Conservation (phyloP, 805 yeast genomes). For the Komagataella pseudopastoris region DNA sequence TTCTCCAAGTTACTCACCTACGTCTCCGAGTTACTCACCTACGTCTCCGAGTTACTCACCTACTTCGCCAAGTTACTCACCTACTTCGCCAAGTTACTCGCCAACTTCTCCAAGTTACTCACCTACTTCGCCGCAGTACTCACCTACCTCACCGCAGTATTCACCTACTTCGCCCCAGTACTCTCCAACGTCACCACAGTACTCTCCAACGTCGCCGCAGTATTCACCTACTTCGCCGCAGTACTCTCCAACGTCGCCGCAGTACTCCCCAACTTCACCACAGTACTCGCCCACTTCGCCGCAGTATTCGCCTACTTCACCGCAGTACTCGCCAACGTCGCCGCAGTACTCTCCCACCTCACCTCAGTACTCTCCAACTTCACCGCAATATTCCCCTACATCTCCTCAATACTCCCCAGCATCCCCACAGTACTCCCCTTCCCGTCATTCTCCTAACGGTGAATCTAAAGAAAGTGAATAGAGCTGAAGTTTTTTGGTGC, state of each 20-base stretch:
- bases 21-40: conserved; percentile 35
- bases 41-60: conserved; percentile 37
- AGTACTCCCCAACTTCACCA: conserved; percentile 57
- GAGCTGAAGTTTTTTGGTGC: neutral
- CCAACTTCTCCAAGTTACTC: conserved; percentile 68
- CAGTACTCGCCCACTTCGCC: conserved; percentile 59
- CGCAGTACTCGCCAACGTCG: conserved; percentile 66
- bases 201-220: conserved; percentile 62
- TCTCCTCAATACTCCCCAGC: conserved; percentile 61
- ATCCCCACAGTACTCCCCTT: conserved; percentile 43
- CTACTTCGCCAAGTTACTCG: conserved; percentile 56
- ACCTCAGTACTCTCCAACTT: too few relatives aligned
- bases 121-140: conserved; percentile 46
- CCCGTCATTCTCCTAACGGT: conserved; percentile 38
- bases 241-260: conserved; percentile 75
- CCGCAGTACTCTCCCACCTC: conserved; percentile 59
- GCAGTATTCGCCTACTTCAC: conserved; percentile 65
- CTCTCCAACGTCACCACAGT: conserved; percentile 59
- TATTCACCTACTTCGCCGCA: conserved; percentile 54
- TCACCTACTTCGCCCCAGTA: conserved; percentile 61
- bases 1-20: conserved; percentile 36
- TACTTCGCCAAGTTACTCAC: conserved; percentile 37
- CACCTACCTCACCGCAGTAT: conserved; percentile 66
- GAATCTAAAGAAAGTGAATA: conserved; percentile 4
- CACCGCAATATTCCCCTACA: conserved; percentile 73